Percentiles rank a stretch among this genome's conserved stretches.
phyloP scores from a whole-genome alignment of 495 filamentous ascomycete genomes.

The Peziza echinospora region DNA sequence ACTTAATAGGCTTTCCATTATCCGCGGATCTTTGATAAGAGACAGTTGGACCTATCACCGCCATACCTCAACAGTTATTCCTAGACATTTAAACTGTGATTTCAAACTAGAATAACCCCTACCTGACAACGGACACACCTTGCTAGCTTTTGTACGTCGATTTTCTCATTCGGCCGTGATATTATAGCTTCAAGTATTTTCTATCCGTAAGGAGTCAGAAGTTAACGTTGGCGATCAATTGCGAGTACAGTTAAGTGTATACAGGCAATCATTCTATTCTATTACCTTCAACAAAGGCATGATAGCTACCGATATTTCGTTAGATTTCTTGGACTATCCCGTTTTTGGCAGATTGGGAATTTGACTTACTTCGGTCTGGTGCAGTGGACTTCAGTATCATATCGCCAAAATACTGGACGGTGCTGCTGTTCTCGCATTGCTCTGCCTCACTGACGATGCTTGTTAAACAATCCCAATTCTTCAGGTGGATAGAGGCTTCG shows the following conservation, averaged over 20 bases:
- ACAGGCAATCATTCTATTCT: no score
- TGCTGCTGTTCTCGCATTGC: background rate
- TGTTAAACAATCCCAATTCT: conserved; percentile 44
- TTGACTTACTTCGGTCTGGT: conserved; percentile 21
- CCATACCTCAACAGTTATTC: no score
- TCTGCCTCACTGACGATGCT: conserved; percentile 34
- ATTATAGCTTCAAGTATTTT: conserved; percentile 12
- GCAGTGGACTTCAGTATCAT: conserved; percentile 33
- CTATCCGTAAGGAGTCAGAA: conserved; percentile 4
- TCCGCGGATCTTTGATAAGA: conserved; percentile 12
- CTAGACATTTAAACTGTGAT: no score
- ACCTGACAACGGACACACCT: conserved; percentile 7
- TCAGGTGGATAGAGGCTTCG: conserved; percentile 45
- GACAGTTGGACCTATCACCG: conserved; percentile 13
- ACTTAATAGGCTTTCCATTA: conserved; percentile 33
- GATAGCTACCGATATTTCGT: background rate
- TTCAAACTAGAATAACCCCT: no score
- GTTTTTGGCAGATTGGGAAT: no score
- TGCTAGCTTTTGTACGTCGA: conserved; percentile 8
- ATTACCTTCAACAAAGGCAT: background rate
- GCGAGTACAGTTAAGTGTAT: no score
- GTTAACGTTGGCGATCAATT: no score
- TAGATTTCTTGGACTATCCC: conserved; percentile 18
- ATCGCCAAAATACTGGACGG: conserved; percentile 20
- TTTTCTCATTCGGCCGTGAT: conserved; percentile 3